Percentiles rank a stretch among this genome's conserved stretches.
phyloP scores from a whole-genome alignment of 129 eudicot genomes.

The Pulicaria dysenterica region DNA sequence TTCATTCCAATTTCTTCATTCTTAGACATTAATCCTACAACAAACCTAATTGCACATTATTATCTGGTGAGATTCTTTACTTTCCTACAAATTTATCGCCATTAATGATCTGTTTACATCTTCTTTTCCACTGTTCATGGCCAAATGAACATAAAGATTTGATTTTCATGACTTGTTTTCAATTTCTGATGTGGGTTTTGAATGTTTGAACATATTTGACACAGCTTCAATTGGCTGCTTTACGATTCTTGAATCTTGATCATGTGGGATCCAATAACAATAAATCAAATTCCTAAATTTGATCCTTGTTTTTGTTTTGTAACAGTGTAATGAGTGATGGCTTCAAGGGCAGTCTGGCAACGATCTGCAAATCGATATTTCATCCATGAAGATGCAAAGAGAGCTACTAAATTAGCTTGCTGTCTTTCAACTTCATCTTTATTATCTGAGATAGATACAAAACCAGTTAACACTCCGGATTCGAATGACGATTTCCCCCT shows the following conservation, averaged over 20 bases:
- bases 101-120: slow-evolving; percentile 8
- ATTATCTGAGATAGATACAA: slow-evolving; percentile 53
- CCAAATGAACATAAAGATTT: slow-evolving; percentile 15
- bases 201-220: too few relatives aligned
- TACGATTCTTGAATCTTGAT: neutral
- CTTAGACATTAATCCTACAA: neutral
- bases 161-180: neutral
- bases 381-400: slow-evolving; percentile 90
- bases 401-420: slow-evolving; percentile 89
- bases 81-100: neutral
- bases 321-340: slow-evolving; percentile 52
- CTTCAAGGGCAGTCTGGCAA: slow-evolving; percentile 86
- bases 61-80: slow-evolving; percentile 25
- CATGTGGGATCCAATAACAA: neutral
- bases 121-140: neutral
- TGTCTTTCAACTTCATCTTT: slow-evolving; percentile 56
- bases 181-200: slow-evolving; percentile 4
- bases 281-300: neutral
- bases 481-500: slow-evolving; percentile 24
- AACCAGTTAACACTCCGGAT: slow-evolving; percentile 29
- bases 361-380: slow-evolving; percentile 81
- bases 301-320: neutral
- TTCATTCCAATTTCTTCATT: slow-evolving; percentile 14
- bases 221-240: slow-evolving; percentile 4
- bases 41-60: slow-evolving; percentile 4